Evolutionary conservation across 306 rosid species (phyloP), one percentile per base, ranked within the genome.

Genomic region (Inga laurina): DNA sequence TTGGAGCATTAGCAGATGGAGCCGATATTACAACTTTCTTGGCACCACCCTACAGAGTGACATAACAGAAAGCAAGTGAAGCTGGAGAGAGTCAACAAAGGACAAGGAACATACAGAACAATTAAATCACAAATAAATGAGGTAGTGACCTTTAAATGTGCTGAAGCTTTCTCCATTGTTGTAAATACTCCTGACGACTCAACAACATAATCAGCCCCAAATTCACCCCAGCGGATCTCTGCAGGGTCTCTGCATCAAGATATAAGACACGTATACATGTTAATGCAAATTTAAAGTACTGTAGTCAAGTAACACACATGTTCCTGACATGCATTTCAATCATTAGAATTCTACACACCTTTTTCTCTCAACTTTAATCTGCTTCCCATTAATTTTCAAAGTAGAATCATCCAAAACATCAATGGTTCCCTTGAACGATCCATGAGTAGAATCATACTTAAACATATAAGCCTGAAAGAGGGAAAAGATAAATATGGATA

Each of bases 1-100:
- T 96, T 27, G 99, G 99, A 75, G 99, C 99, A 86, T 96, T 97
- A 45, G 99, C 97, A 61, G 99, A 96, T 76, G 99, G 99, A 90
- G 99, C 99, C 24, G 99, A 96, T 83, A 94, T 96, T 74, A 96
- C 88, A 34, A 96, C 96, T 86, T 96, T 94, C 88, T 89, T 94
- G 78, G 99, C 99, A 84, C 99, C 99, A 86, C 84, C 98, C 99
- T 96, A 89, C 39, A 72, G 82, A 74, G 62, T 43, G 39, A 75
- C 84, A 79, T 83, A 68, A 61, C 83, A 72, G 41, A 86, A n/a
- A 84, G 76, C 49, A 27, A 65, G 75, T 83, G 61, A 48, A 76
- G 35, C 35, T 19, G 34, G 11, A 32, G 10, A 14, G 77, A 54
- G 22, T 18, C 67, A 54, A 49, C 64, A 2, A 64, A 81, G 62